Percentiles rank a stretch among this genome's conserved stretches.
These are phyloP conservation scores for Piper longum DNA, from an alignment of 164 flowering plant species.

Conservation along the genomic window DNA sequence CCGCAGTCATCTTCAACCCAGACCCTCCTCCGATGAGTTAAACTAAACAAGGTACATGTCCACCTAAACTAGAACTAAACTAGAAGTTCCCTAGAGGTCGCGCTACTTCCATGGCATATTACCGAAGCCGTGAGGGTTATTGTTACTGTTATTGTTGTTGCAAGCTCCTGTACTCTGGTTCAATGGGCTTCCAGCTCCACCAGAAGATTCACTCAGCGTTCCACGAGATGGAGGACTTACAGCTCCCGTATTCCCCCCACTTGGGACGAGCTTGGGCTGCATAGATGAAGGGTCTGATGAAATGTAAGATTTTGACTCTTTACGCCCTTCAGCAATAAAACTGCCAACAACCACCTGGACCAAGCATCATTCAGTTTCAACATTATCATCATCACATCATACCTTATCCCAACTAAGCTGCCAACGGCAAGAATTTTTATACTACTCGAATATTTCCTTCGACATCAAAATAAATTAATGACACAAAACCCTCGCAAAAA, in stretches of 20 bases:
- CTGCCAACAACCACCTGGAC: slow-evolving; percentile 82
- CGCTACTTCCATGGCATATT: slow-evolving; percentile 55
- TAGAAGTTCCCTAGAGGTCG: no score
- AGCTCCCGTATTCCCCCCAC: slow-evolving; percentile 26
- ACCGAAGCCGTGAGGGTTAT: slow-evolving; percentile 29
- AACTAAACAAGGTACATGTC: not conserved
- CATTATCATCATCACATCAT: not conserved
- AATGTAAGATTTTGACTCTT: slow-evolving; percentile 27
- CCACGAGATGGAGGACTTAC: slow-evolving; percentile 70
- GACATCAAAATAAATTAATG: no score
- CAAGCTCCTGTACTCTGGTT: slow-evolving; percentile 51
- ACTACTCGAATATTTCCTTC: no score
- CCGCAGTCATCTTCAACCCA: not conserved
- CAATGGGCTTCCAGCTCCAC: slow-evolving; percentile 76
- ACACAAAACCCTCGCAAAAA: no score
- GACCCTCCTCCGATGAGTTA: not conserved
- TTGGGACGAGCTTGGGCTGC: slow-evolving; percentile 16
- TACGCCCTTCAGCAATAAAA: slow-evolving; percentile 44
- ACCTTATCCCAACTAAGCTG: no score
- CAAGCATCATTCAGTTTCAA: not conserved
- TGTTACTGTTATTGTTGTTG: slow-evolving; percentile 38
- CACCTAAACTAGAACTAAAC: not conserved
- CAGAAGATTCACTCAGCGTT: slow-evolving; percentile 72
- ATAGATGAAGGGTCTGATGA: slow-evolving; percentile 30
- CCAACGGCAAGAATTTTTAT: no score